These are phyloP conservation scores for Atkinsonella texensis DNA, from an alignment of 2,329 filamentous ascomycete genomes.

Conservation along the genomic window DNA sequence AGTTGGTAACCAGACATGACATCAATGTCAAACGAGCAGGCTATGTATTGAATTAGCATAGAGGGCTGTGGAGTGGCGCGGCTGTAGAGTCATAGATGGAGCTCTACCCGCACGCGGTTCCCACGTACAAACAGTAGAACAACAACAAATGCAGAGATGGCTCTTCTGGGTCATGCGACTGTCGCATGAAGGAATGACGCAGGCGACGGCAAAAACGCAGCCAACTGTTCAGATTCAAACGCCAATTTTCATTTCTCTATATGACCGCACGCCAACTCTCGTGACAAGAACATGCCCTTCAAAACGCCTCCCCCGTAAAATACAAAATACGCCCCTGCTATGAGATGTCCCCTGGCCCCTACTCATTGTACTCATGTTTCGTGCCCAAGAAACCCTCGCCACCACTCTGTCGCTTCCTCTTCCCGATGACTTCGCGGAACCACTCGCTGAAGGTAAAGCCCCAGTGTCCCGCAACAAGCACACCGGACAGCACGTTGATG, in stretches of 20 bases:
- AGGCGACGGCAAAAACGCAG: not conserved
- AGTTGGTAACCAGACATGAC: too few species aligned
- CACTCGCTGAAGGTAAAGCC: slow-evolving; percentile 76
- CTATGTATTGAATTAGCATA: too few species aligned
- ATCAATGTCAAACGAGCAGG: too few species aligned
- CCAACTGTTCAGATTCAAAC: slow-evolving; percentile 13
- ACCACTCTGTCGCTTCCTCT: slow-evolving; percentile 30
- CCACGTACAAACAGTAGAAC: too few species aligned
- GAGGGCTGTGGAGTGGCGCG: too few species aligned
- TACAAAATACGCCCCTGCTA: not conserved
- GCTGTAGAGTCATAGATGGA: too few species aligned
- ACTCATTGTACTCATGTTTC: slow-evolving; percentile 25
- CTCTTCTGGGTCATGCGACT: too few species aligned
- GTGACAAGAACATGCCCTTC: not conserved
- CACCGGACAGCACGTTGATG: slow-evolving; percentile 82
- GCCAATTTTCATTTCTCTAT: not conserved
- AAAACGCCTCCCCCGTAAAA: not conserved
- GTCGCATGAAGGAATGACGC: too few species aligned
- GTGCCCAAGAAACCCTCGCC: slow-evolving; percentile 39
- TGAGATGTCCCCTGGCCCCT: not conserved
- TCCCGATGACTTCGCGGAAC: slow-evolving; percentile 44
- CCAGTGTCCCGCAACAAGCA: slow-evolving; percentile 91
- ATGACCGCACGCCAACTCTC: not conserved
- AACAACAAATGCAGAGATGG: too few species aligned
- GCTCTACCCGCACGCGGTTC: too few species aligned